Evolutionary conservation across 306 rosid genomes (phyloP).

Genomic region (Castanospermum australe): DNA sequence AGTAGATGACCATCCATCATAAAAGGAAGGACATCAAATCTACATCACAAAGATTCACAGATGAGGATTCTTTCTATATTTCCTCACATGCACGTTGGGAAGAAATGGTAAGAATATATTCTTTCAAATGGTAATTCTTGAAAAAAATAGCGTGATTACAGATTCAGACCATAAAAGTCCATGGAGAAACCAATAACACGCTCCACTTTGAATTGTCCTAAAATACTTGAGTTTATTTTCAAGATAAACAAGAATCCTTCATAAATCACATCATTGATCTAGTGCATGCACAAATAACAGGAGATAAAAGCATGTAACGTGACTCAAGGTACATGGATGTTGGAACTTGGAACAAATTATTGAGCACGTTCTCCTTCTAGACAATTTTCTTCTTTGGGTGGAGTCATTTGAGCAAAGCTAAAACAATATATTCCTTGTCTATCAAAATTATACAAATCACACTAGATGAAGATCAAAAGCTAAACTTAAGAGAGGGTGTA

Average conservation of each 20-base stretch:
- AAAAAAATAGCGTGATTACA: background rate
- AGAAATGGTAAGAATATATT: conserved; percentile 1
- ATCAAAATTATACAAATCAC: background rate
- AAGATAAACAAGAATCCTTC: background rate
- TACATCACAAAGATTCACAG: conserved; percentile 10
- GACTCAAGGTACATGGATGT: background rate
- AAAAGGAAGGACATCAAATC: background rate
- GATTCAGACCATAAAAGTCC: background rate
- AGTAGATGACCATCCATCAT: background rate
- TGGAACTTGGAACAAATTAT: background rate
- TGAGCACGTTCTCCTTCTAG: background rate
- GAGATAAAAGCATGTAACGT: background rate
- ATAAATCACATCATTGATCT: background rate
- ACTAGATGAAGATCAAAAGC: background rate
- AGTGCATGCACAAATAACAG: background rate
- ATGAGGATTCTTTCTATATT: background rate
- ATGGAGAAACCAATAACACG: background rate
- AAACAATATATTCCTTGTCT: background rate
- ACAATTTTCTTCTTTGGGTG: background rate
- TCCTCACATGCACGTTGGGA: background rate
- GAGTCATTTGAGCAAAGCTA: background rate
- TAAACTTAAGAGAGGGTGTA: background rate
- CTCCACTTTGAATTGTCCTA: background rate
- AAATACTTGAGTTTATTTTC: background rate
- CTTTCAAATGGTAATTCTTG: background rate